Percentiles rank a stretch among this genome's conserved stretches.
Evolutionary conservation across 345 rosid genomes (phyloP).

Genomic region (Stellera chamaejasme): DNA sequence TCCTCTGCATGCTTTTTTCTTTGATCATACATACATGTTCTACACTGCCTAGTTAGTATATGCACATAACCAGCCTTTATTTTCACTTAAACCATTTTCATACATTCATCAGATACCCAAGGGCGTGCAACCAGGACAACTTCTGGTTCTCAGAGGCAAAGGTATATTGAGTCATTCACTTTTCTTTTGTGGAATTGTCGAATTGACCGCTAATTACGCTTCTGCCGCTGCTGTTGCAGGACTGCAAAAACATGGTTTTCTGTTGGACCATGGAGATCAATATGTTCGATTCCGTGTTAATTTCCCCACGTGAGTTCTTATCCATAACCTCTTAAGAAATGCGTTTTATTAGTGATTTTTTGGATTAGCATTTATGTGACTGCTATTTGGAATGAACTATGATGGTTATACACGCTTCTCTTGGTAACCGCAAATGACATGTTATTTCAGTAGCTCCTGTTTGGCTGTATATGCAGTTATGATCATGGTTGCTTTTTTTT

Average conservation of each 20-base stretch:
- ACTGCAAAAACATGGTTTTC: constrained; percentile 62
- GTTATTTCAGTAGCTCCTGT: too few relatives aligned
- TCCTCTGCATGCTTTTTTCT: constrained; percentile 2
- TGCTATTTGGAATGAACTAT: too few relatives aligned
- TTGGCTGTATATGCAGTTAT: too few relatives aligned
- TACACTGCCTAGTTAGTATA: background rate
- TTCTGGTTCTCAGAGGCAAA: constrained; percentile 68
- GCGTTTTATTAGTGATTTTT: too few relatives aligned
- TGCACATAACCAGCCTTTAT: background rate
- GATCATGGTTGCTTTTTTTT: too few relatives aligned
- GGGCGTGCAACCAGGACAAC: constrained; percentile 84
- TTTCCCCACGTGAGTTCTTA: constrained; percentile 62
- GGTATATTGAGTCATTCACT: constrained; percentile 29
- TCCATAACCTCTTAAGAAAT: too few relatives aligned
- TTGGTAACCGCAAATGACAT: too few relatives aligned
- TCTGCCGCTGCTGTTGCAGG: constrained; percentile 38
- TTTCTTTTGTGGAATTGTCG: background rate
- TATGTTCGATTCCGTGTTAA: constrained; percentile 76
- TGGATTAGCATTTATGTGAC: too few relatives aligned
- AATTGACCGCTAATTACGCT: constrained; percentile 9
- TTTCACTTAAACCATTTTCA: constrained; percentile 12
- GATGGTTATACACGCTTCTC: too few relatives aligned
- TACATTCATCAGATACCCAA: constrained; percentile 62
- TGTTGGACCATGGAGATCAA: constrained; percentile 74
- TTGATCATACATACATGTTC: background rate